Conservation (phyloP, 441 rosid species). For the Corymbia citriodora region DNA sequence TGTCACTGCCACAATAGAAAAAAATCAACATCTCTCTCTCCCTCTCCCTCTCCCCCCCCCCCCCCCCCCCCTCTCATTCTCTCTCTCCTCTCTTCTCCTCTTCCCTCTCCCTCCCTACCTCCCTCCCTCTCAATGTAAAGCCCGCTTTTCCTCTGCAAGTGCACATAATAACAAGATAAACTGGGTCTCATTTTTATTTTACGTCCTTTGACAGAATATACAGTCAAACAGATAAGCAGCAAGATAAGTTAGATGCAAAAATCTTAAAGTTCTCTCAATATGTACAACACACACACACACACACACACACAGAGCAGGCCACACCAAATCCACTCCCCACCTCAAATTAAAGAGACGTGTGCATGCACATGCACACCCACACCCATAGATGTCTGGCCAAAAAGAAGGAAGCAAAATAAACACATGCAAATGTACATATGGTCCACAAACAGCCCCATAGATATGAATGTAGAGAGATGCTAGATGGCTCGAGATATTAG, state of each 20-base stretch:
- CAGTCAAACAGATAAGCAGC: background rate
- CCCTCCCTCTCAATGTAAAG: background rate
- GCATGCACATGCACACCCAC: background rate
- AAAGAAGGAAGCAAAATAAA: background rate
- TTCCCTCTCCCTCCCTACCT: background rate
- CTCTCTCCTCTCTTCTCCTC: background rate
- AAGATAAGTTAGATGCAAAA: background rate
- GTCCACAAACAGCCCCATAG: background rate
- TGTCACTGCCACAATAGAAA: background rate
- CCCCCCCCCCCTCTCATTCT: background rate
- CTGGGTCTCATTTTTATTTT: background rate
- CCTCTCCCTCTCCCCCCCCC: background rate
- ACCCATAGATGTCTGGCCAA: background rate
- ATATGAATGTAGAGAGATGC: background rate
- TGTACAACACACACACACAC: background rate
- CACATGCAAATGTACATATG: background rate
- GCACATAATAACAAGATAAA: background rate
- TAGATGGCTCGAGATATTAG: background rate
- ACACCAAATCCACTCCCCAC: background rate
- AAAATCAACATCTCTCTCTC: background rate
- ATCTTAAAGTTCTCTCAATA: background rate
- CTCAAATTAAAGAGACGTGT: background rate
- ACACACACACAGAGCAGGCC: background rate
- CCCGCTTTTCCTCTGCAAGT: background rate
- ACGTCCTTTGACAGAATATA: background rate